Evolutionary conservation across 2,329 filamentous ascomycete species (phyloP), one percentile per base, ranked within the genome.

Genomic region (Exophiala dermatitidis): DNA sequence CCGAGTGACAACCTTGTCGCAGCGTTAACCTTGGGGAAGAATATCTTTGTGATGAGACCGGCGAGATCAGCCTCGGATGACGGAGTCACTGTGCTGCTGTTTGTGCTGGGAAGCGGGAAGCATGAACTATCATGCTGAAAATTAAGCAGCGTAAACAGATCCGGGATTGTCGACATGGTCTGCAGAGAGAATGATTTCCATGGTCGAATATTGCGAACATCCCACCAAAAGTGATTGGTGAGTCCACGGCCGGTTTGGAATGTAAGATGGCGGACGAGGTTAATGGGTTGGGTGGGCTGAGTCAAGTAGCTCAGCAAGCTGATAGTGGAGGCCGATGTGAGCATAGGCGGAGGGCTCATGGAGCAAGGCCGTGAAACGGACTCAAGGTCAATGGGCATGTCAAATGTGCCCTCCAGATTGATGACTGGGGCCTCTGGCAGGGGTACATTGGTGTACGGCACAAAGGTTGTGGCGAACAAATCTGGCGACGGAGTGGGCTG

Each of bases 221-320:
- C 91, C 87, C 89, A 96, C 91, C 91, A 97, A 70, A 91, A 95
- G 73, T 95, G 84, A 68, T 85, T 88, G 64, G 85, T 70, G 77
- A 80, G 65, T 77, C 83, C 68, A 82, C 86, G 59, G 76, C 81
- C 64, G 77, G 75, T 60, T 72, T 83, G 67, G 66, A 85, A 84
- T 55, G 85, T 87, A 61, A 91, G 81, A 61, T 85, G 86, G 65
- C 85, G 85, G 36, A 95, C 88, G 33, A 95, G 76, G 38, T 85
- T 85, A 12, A 90, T 86, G 26, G 88, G 84, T 19, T 90, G 90
- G 66, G 94, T 95, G 56, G 86, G 73, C 0, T 79, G 76, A 2
- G 86, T 90, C 45, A 97, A 80, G 71, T 93, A 95, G 58, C 79
- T 78, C 63, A 90, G 76, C 53, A 95, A 76, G 6, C 84, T 90